Evolutionary conservation across 208 protist genomes (phyloP).

Genomic region (Endotrypanum monterogeii): DNA sequence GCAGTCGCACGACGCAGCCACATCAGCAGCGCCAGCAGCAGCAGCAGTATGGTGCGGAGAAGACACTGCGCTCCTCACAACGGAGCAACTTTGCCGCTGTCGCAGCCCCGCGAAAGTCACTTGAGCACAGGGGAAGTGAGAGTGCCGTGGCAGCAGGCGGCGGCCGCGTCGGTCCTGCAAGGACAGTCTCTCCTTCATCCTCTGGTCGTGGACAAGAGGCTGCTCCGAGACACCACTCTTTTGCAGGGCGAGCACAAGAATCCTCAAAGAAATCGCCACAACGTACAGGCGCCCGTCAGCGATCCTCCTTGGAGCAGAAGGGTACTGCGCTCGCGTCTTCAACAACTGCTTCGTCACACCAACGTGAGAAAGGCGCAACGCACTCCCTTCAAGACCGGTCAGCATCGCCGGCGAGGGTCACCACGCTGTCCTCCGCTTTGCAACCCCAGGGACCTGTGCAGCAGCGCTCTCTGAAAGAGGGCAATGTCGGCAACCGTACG

Average conservation of each 20-base stretch:
- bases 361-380: neutral
- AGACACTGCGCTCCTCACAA: neutral
- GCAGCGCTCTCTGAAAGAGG: neutral
- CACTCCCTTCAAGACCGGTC: neutral
- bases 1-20: neutral
- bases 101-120: neutral
- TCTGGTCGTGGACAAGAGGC: neutral
- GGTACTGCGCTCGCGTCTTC: neutral
- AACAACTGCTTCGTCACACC: neutral
- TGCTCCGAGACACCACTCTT: neutral
- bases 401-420: neutral
- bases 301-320: conserved; percentile 4
- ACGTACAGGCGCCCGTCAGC: conserved; percentile 3
- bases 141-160: neutral
- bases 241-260: conserved; percentile 3
- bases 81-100: neutral
- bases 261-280: conserved; percentile 4
- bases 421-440: neutral
- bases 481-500: neutral
- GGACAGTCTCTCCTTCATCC: neutral
- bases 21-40: neutral
- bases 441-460: neutral
- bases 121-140: neutral
- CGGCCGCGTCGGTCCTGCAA: neutral
- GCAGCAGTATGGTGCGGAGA: neutral